Base-by-base conservation (phyloP, 768 basidiomycete species). In the Auriculariales sp. region DNA sequence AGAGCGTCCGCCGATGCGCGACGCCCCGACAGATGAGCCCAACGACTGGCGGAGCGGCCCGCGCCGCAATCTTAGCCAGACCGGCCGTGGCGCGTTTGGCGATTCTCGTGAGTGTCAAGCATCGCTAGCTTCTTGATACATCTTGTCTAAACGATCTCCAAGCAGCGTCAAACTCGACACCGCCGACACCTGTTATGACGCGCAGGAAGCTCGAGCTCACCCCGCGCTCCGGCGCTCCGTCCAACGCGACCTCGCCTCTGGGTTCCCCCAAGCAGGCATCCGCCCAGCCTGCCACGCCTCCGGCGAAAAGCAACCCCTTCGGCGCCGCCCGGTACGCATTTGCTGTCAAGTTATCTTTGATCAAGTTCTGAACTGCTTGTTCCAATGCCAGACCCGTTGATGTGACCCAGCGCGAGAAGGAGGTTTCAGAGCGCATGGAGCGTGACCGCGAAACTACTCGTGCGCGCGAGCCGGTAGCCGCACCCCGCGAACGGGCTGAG, bases 181-280 rank as follows among this genome's bases (percentile, higher is more conserved):
- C 89, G 27, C 79, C 90, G 3, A 87, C 88, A 10, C 89, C 89
- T 31, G 84, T 87, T 58, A 64, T 86, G 55, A 69, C 70, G 51
- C 81, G 91, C 45, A 77, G 77, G 49, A 91, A 88, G 62, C 73
- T 97, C 10, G 87, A 92, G 56, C 77, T 95, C 31, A 68, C 93
- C 2, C 92, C 93, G 24, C 80, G 90, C 29, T 75, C 85, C 28
- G 77, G 74, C 11, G 72, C 68, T 42, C 71, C 67, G 15, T 90
- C 89, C 15, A 71, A 77, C 9, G 71, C 73, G 11, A 75, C 85
- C 27, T 83, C 86, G 15, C 83, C 89, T 2, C 68, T 90, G 36
- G 79, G 83, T 1, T 88, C 87, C 6, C 87, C 86, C 0, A 83
- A 83, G 66, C 75, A 85, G 56, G 68, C 73, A 3, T 65, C 73